A percentile compares a stretch with the other conserved stretches of the same genome.
Evolutionary conservation across 2,329 filamentous ascomycete genomes (phyloP).

Genomic region (Beauveria brongniartii): DNA sequence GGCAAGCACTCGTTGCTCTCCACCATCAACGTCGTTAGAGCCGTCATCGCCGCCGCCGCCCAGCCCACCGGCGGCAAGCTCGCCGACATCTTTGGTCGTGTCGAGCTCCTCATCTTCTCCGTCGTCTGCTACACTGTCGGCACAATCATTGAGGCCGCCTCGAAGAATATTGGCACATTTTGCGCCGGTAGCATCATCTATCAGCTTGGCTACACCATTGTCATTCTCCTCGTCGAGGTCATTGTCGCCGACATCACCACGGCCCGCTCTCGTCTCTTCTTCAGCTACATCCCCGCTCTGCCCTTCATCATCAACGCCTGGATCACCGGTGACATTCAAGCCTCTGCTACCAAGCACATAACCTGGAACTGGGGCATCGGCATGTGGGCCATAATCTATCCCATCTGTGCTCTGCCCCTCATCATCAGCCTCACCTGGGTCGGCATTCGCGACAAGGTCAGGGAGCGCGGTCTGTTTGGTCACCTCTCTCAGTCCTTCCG

Average conservation of each 20-base stretch:
- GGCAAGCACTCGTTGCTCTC: constrained; percentile 46
- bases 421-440: constrained; percentile 44
- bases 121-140: constrained; percentile 53
- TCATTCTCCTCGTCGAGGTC: constrained; percentile 55
- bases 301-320: constrained; percentile 59
- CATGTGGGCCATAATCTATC: constrained; percentile 58
- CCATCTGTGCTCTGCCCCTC: constrained; percentile 48
- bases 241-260: constrained; percentile 58
- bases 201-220: constrained; percentile 55
- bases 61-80: constrained; percentile 52
- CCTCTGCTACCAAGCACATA: constrained; percentile 37
- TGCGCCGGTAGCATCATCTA: constrained; percentile 52
- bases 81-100: constrained; percentile 55
- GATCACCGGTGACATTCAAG: constrained; percentile 50
- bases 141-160: constrained; percentile 48
- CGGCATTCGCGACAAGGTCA: constrained; percentile 38
- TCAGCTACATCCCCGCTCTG: constrained; percentile 53
- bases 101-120: constrained; percentile 47
- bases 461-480: constrained; percentile 36
- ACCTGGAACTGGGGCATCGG: constrained; percentile 56
- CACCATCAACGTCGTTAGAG: constrained; percentile 49
- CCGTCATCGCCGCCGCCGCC: constrained; percentile 53
- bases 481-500: constrained; percentile 27
- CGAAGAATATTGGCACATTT: constrained; percentile 42
- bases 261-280: constrained; percentile 52